phyloP scores from a whole-genome alignment of 106 monocot species.

The Triglochin maritima region DNA sequence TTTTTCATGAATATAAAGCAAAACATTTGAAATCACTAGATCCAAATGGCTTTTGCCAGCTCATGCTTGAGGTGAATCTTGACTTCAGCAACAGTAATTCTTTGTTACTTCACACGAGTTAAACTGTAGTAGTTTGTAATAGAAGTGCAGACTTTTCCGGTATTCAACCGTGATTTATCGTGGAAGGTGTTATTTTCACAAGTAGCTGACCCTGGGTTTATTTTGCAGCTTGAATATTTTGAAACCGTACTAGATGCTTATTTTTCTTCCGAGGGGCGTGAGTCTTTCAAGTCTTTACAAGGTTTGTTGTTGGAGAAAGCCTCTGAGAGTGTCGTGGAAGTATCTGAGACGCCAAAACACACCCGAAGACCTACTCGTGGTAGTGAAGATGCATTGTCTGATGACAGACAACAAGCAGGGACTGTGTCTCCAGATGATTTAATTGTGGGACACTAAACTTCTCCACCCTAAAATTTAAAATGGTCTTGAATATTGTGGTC shows the following conservation, averaged over 20 bases:
- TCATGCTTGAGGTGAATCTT: conserved; percentile 79
- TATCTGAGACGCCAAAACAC: conserved; percentile 68
- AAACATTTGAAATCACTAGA: conserved; percentile 65
- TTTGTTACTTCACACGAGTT: not conserved
- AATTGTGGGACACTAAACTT: conserved; percentile 38
- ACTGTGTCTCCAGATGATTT: conserved; percentile 85
- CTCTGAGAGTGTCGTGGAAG: conserved; percentile 56
- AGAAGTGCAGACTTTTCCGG: no score
- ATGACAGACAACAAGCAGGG: conserved; percentile 52
- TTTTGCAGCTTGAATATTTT: conserved; percentile 86
- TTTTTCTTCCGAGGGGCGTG: conserved; percentile 71
- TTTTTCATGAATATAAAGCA: conserved; percentile 65
- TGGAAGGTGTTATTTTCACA: not conserved
- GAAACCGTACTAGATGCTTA: conserved; percentile 74
- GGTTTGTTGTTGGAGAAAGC: conserved; percentile 71
- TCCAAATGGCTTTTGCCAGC: conserved; percentile 87
- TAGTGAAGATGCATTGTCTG: conserved; percentile 82
- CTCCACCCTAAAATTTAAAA: not conserved
- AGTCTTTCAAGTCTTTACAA: conserved; percentile 76
- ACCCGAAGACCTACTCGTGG: conserved; percentile 77
- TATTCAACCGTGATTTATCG: no score
- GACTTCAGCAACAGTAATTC: not conserved
- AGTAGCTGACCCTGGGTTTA: not conserved
- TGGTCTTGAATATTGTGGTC: not conserved
- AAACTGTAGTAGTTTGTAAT: not conserved